Evolutionary conservation across 192 early-diverging fungal species (phyloP).

Genomic region (Irineochytrium annulatum): DNA sequence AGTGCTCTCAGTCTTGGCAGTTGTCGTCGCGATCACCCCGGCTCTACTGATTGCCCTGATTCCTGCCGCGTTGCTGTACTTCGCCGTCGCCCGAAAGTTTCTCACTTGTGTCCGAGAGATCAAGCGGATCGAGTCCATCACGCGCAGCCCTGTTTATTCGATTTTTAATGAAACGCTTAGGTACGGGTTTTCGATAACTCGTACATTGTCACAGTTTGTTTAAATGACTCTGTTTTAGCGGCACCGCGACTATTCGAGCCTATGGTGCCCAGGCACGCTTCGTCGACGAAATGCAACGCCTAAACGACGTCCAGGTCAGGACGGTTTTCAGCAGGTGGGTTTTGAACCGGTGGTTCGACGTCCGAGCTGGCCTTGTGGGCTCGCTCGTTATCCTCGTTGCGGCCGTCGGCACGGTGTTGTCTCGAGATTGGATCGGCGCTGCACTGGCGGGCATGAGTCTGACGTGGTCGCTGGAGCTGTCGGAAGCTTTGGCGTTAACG

Average conservation of each 20-base stretch:
- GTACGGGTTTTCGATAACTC: conserved; percentile 22
- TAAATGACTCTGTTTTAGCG: conserved; percentile 54
- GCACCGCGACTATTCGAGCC: conserved; percentile 81
- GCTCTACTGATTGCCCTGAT: conserved; percentile 58
- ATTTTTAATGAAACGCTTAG: conserved; percentile 71
- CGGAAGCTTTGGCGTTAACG: conserved; percentile 63
- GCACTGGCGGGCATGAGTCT: conserved; percentile 84
- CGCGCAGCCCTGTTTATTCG: conserved; percentile 70
- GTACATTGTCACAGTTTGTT: neutral
- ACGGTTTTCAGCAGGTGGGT: no score
- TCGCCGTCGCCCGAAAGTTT: conserved; percentile 64
- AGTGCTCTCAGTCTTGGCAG: conserved; percentile 5
- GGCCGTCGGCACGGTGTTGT: conserved; percentile 28
- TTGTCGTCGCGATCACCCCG: conserved; percentile 50
- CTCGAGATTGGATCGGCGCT: conserved; percentile 63
- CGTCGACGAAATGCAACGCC: neutral
- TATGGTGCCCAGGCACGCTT: conserved; percentile 14
- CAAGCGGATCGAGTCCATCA: conserved; percentile 78
- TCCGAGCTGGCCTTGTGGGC: conserved; percentile 73
- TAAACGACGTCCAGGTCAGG: no score
- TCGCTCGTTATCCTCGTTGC: conserved; percentile 52
- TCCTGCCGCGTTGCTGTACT: conserved; percentile 52
- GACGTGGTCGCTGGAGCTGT: conserved; percentile 76
- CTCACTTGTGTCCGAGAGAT: conserved; percentile 75
- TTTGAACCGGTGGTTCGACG: conserved; percentile 60